phyloP scores from a whole-genome alignment of 2,329 filamentous ascomycete genomes.

The Aspergillus puulaauensis region DNA sequence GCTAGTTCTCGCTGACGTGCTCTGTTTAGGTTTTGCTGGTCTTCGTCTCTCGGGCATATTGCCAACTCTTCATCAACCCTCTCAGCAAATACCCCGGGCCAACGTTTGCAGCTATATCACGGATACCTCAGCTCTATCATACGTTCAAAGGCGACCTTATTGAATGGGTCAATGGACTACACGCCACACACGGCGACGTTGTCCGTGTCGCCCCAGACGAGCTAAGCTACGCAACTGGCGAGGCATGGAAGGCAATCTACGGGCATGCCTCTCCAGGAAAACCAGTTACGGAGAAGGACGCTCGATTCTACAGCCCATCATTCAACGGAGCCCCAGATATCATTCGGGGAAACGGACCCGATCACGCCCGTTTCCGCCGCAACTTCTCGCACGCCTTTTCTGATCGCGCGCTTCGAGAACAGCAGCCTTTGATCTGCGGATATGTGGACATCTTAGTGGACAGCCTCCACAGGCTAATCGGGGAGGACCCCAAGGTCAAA shows the following conservation, averaged over 20 bases:
- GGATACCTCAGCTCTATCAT: constrained; percentile 6
- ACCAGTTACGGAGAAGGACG: constrained; percentile 26
- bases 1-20: background rate
- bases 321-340: constrained; percentile 25
- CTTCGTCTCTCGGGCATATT: background rate
- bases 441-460: constrained; percentile 31
- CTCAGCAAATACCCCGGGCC: constrained; percentile 11
- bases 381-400: constrained; percentile 38
- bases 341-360: constrained; percentile 24
- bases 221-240: constrained; percentile 33
- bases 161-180: constrained; percentile 20
- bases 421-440: constrained; percentile 32
- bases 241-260: constrained; percentile 38
- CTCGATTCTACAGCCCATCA: constrained; percentile 18
- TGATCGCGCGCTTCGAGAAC: constrained; percentile 31
- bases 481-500: background rate
- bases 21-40: background rate
- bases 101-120: constrained; percentile 4
- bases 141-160: constrained; percentile 3
- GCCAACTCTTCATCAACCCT: constrained; percentile 10
- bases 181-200: constrained; percentile 29
- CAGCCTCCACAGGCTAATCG: constrained; percentile 9
- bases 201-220: constrained; percentile 43
- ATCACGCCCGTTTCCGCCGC: constrained; percentile 33
- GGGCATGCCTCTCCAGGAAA: constrained; percentile 28